A percentile compares a stretch with the other conserved stretches of the same genome.
Evolutionary conservation across 2,329 filamentous ascomycete genomes (phyloP).

Genomic region (Orbilia quercus): DNA sequence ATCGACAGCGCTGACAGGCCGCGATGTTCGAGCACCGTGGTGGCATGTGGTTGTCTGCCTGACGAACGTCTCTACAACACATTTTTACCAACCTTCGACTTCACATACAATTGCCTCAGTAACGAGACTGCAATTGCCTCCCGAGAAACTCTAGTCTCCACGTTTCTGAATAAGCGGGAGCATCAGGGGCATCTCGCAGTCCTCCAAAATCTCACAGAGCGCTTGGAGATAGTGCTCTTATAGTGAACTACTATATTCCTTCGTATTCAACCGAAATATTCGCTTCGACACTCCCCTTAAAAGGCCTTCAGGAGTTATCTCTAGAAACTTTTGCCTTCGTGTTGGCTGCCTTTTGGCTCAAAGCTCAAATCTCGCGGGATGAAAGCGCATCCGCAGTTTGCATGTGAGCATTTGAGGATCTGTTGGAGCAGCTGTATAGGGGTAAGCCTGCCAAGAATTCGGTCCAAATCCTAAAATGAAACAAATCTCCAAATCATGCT

Average conservation of each 20-base stretch:
- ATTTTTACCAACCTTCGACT: not conserved
- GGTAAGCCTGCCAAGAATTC: not conserved
- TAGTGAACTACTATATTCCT: conserved; percentile 24
- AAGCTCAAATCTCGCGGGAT: conserved; percentile 1
- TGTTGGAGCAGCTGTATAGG: not conserved
- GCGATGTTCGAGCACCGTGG: not conserved
- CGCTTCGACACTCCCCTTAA: conserved; percentile 29
- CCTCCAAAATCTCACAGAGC: conserved; percentile 48
- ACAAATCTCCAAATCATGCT: not conserved
- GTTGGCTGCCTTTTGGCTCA: conserved; percentile 11
- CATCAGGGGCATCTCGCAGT: conserved; percentile 23
- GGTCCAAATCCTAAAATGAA: not conserved
- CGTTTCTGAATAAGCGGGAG: conserved; percentile 56
- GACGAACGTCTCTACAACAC: conserved; percentile 5
- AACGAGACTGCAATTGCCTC: not conserved
- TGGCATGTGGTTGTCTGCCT: conserved; percentile 36
- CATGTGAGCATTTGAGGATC: not conserved
- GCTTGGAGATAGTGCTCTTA: conserved; percentile 35
- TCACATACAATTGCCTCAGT: not conserved
- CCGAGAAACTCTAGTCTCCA: conserved; percentile 37
- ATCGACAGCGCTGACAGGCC: conserved; percentile 13
- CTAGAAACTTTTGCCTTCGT: conserved; percentile 11
- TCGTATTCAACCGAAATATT: conserved; percentile 37
- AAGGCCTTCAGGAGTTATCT: conserved; percentile 27
- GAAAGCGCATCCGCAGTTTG: not conserved